Evolutionary conservation across 176 grass and related monocot genomes (phyloP).

Genomic region (Musa itinerans): DNA sequence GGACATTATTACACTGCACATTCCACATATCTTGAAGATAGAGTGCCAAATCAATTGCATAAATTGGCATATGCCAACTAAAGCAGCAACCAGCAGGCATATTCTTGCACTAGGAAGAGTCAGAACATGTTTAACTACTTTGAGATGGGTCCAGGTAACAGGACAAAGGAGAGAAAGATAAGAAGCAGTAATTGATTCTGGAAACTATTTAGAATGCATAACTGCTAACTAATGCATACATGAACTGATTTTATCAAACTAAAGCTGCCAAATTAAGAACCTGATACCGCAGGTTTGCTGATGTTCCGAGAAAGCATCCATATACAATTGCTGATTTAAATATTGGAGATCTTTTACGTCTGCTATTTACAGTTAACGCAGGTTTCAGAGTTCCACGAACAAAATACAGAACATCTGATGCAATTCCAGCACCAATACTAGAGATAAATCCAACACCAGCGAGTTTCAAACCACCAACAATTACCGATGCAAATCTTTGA

Average conservation of each 20-base stretch:
- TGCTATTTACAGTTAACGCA: conserved; percentile 28
- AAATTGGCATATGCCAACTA: neutral
- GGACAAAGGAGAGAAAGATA: neutral
- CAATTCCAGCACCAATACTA: conserved; percentile 90
- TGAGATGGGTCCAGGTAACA: neutral
- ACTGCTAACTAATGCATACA: neutral
- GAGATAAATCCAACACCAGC: conserved; percentile 84
- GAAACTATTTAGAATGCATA: neutral
- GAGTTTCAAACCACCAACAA: conserved; percentile 85
- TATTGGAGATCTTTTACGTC: conserved; percentile 55
- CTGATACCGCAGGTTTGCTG: conserved; percentile 97
- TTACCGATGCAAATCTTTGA: conserved; percentile 75
- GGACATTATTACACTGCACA: no score
- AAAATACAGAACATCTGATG: conserved; percentile 63
- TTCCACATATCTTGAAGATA: no score
- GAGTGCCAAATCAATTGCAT: neutral
- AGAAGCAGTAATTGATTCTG: neutral
- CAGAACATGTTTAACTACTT: neutral
- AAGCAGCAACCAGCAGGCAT: neutral
- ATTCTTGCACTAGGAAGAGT: neutral
- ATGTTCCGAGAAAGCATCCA: conserved; percentile 83
- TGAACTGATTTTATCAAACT: neutral
- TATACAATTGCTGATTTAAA: conserved; percentile 75
- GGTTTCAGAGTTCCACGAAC: conserved; percentile 51
- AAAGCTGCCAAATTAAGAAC: conserved; percentile 24